Evolutionary conservation across 2,329 filamentous ascomycete genomes (phyloP).

Genomic region (Colletotrichum nymphaeae): DNA sequence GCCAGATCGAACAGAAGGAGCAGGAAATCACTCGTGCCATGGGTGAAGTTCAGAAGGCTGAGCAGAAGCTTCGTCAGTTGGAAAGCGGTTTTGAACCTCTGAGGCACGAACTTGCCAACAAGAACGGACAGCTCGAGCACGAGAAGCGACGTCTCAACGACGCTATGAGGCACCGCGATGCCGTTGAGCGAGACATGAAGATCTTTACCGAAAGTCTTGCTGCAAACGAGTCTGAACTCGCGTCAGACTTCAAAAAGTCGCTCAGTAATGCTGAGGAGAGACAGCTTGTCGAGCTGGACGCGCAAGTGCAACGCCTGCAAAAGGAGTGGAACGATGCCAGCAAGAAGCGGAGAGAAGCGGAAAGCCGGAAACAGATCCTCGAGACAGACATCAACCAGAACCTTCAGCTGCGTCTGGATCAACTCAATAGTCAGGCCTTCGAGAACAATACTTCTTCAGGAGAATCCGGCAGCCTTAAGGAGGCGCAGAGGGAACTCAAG

Average conservation of each 20-base stretch:
- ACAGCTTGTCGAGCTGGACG: conserved; percentile 78
- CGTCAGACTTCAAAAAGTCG: conserved; percentile 91
- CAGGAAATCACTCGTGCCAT: conserved; percentile 91
- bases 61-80: conserved; percentile 81
- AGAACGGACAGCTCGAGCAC: conserved; percentile 79
- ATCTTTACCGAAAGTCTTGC: conserved; percentile 79
- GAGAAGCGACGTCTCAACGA: conserved; percentile 79
- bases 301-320: conserved; percentile 77
- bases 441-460: conserved; percentile 65
- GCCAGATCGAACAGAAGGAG: conserved; percentile 80
- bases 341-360: conserved; percentile 78
- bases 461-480: conserved; percentile 74
- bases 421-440: conserved; percentile 81
- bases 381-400: conserved; percentile 93
- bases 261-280: conserved; percentile 85
- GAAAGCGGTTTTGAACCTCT: conserved; percentile 87
- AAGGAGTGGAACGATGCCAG: conserved; percentile 82
- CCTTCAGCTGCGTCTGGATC: conserved; percentile 85
- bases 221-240: conserved; percentile 83
- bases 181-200: conserved; percentile 80
- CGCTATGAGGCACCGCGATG: conserved; percentile 72
- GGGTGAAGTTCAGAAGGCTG: conserved; percentile 84
- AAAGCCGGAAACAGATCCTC: conserved; percentile 83
- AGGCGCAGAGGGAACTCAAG: conserved; percentile 84
- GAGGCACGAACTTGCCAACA: conserved; percentile 79